Evolutionary conservation across 176 grass and related monocot species (phyloP).

Genomic region (Calamus simplicifolius): DNA sequence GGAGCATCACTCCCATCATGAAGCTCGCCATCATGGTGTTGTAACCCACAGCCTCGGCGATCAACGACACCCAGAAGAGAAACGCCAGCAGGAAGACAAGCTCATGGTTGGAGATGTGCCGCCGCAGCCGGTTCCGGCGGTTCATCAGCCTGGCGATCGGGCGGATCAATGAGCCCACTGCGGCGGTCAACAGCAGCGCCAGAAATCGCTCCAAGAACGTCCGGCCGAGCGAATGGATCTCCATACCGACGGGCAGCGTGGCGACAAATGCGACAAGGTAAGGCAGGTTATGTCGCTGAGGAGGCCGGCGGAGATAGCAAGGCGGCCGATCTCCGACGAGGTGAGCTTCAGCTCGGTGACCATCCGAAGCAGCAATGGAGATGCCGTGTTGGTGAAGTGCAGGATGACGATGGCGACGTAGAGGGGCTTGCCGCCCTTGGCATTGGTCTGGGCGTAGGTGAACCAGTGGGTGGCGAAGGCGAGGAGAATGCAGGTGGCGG

Average conservation of each 20-base stretch:
- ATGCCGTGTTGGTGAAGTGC: constrained; percentile 44
- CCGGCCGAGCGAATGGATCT: not conserved
- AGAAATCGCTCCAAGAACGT: not conserved
- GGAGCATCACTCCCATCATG: constrained; percentile 48
- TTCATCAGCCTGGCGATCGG: constrained; percentile 17
- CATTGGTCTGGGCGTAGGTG: constrained; percentile 19
- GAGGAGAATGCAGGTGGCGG: constrained; percentile 21
- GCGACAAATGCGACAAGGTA: not conserved
- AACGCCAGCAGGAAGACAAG: constrained; percentile 26
- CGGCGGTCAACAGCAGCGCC: not conserved
- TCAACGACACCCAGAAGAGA: constrained; percentile 17
- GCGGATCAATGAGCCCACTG: not conserved
- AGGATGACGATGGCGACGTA: constrained; percentile 29
- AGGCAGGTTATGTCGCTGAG: constrained; percentile 49
- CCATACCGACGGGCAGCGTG: not conserved
- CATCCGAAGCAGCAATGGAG: constrained; percentile 56
- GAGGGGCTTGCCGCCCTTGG: constrained; percentile 14
- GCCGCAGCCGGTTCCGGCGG: constrained; percentile 15
- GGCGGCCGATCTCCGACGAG: constrained; percentile 45
- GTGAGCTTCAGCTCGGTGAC: constrained; percentile 64
- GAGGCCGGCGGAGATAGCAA: constrained; percentile 50
- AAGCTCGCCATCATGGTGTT: constrained; percentile 46
- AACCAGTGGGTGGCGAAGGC: constrained; percentile 3
- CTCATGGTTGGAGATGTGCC: constrained; percentile 41
- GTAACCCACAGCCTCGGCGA: constrained; percentile 23